A percentile compares a stretch with the other conserved stretches of the same genome.
phyloP scores from a whole-genome alignment of 2,329 filamentous ascomycete species.

The Aureobasidium sp. region DNA sequence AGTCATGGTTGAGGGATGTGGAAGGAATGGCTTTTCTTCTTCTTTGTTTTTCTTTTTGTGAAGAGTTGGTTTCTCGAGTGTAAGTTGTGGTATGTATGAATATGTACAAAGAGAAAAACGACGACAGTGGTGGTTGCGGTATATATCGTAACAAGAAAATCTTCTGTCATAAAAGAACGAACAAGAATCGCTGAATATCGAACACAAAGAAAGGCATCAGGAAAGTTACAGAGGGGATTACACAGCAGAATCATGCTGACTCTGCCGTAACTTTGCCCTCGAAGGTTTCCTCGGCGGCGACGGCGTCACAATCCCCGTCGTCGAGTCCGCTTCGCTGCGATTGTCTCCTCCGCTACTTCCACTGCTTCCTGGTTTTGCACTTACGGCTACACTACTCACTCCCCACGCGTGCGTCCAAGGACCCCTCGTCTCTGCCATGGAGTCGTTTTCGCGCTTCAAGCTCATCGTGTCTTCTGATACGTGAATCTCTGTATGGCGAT shows the following conservation, averaged over 20 bases:
- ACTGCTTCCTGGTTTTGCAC: background rate
- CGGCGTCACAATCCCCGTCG: background rate
- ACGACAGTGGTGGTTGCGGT: too few species aligned
- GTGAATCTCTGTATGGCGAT: slow-evolving; percentile 10
- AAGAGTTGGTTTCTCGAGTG: too few species aligned
- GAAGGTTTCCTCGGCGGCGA: slow-evolving; percentile 4
- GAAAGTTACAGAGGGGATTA: background rate
- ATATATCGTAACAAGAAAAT: too few species aligned
- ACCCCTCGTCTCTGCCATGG: background rate
- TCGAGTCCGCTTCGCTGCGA: slow-evolving; percentile 1
- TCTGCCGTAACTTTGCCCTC: slow-evolving; percentile 2
- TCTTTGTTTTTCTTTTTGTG: too few species aligned
- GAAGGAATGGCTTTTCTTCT: too few species aligned
- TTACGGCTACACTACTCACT: background rate
- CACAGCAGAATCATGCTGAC: slow-evolving; percentile 6
- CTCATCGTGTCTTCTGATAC: slow-evolving; percentile 7
- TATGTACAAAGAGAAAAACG: too few species aligned
- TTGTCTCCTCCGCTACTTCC: background rate
- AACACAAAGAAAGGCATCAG: too few species aligned
- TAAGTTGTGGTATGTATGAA: too few species aligned
- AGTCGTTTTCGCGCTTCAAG: background rate
- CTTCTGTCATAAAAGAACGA: too few species aligned
- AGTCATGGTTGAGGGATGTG: too few species aligned
- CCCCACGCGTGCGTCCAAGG: slow-evolving; percentile 11
- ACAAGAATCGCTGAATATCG: too few species aligned